phyloP scores from a whole-genome alignment of 129 eudicot species.

The Helichrysum umbraculigerum region DNA sequence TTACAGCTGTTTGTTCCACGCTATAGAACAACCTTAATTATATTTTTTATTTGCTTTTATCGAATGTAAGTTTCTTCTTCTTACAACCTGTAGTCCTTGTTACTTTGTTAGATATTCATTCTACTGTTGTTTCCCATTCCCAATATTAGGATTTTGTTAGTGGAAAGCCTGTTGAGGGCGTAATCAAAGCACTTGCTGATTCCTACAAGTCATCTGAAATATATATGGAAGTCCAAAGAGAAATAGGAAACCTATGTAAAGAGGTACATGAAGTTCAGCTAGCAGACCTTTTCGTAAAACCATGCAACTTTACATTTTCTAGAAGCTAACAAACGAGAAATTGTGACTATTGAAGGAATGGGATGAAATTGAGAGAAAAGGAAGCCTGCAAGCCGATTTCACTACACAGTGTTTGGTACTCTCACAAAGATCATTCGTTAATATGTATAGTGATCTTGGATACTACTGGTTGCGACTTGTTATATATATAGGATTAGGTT shows the following conservation, averaged over 20 bases:
- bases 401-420: constrained; percentile 50
- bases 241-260: constrained; percentile 37
- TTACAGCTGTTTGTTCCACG: no score
- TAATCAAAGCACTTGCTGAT: constrained; percentile 32
- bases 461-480: constrained; percentile 77
- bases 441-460: constrained; percentile 73
- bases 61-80: no score
- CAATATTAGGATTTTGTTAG: background rate
- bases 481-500: constrained; percentile 51
- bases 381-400: constrained; percentile 40
- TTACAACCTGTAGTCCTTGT: no score
- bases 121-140: no score
- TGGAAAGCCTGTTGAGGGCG: background rate
- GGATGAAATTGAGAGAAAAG: constrained; percentile 32
- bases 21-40: no score
- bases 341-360: constrained; percentile 30
- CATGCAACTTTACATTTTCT: no score
- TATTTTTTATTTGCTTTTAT: no score
- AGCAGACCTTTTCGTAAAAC: no score
- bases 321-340: no score
- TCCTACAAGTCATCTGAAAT: constrained; percentile 56
- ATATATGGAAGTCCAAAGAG: constrained; percentile 32
- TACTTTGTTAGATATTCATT: no score
- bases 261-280: constrained; percentile 34
- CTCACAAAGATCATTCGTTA: constrained; percentile 51